Evolutionary conservation across 768 basidiomycete species (phyloP).

Genomic region (Lactifluus hygrophoroides): DNA sequence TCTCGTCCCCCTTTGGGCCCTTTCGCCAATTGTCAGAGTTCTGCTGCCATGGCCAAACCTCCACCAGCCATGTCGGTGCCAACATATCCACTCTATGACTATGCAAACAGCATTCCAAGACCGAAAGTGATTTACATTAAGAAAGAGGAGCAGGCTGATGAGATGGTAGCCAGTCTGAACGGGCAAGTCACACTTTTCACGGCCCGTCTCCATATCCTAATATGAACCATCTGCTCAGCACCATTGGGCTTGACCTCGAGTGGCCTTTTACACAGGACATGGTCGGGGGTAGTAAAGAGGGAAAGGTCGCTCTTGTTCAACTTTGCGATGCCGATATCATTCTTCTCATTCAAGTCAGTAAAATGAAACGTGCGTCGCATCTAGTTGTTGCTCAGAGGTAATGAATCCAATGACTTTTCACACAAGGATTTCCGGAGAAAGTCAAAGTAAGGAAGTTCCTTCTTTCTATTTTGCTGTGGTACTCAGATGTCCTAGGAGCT

Average conservation of each 20-base stretch:
- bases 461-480: not conserved
- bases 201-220: not conserved
- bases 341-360: slow-evolving; percentile 40
- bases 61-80: not conserved
- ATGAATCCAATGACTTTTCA: not conserved
- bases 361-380: slow-evolving; percentile 35
- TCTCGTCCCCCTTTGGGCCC: not conserved
- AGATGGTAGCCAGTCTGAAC: slow-evolving; percentile 30
- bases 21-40: not conserved
- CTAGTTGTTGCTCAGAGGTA: not conserved
- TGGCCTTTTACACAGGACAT: slow-evolving; percentile 35
- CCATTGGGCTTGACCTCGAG: slow-evolving; percentile 45
- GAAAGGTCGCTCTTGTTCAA: slow-evolving; percentile 39
- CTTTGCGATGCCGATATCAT: slow-evolving; percentile 36
- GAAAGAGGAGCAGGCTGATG: slow-evolving; percentile 36
- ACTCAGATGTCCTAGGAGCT: slow-evolving; percentile 29
- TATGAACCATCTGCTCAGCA: slow-evolving; percentile 25
- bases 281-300: slow-evolving; percentile 23
- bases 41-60: not conserved
- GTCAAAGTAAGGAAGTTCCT: slow-evolving; percentile 27
- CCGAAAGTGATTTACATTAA: slow-evolving; percentile 34
- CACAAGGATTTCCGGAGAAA: slow-evolving; percentile 36
- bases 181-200: slow-evolving; percentile 27
- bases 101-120: slow-evolving; percentile 27
- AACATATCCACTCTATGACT: slow-evolving; percentile 31